Base-by-base conservation (phyloP, 176 grass and related monocot genomes). In the Aegilops umbellulata region DNA sequence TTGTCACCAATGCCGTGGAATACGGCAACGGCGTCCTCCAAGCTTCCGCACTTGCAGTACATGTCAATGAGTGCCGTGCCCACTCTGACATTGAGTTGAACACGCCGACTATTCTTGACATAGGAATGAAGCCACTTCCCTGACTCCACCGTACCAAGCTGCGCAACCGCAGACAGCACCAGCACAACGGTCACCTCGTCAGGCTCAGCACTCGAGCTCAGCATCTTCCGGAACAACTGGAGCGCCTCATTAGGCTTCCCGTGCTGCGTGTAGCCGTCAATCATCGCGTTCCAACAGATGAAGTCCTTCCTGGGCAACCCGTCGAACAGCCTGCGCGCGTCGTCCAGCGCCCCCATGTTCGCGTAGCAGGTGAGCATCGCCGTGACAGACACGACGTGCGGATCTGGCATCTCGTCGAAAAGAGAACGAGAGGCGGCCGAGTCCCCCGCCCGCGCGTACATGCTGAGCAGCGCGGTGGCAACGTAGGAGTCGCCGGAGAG, bases 271-370 rank as follows among this genome's bases (percentile, higher is more conserved):
- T 98, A 98, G 19, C 96, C 96, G 72, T 98, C 96, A 57, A 98
- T 95, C 91, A 98, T 98, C 2, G 93, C 92, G 74, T 95, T 98
- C 96, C 96, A 98, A 36, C 96, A 98, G 47, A 98, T 78, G 71
- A 74, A 90, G 80, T 98, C 96, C 87, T 68, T 93, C 3, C 32
- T 22, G 32, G 82, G 69, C 86, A 83, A 79, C 22, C 42, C 78
- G 66, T 98, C 96, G 77, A 98, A 94, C 86, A 98, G 74, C 3
- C 68, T 53, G 51, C 91, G 90, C 11, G 95, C 93, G 47, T 91
- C 73, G 12, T 85, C 78, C 11, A 98, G 76, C 25, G 82, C 82
- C 1, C 96, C 96, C 77, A 86, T 84, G 83, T 91, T 94, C 5
- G 88, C 86, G 82, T 95, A 98, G 89, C 93, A 92, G 27, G 88